Conservation (phyloP, 768 basidiomycete genomes). For the Amanita subjunquillea region DNA sequence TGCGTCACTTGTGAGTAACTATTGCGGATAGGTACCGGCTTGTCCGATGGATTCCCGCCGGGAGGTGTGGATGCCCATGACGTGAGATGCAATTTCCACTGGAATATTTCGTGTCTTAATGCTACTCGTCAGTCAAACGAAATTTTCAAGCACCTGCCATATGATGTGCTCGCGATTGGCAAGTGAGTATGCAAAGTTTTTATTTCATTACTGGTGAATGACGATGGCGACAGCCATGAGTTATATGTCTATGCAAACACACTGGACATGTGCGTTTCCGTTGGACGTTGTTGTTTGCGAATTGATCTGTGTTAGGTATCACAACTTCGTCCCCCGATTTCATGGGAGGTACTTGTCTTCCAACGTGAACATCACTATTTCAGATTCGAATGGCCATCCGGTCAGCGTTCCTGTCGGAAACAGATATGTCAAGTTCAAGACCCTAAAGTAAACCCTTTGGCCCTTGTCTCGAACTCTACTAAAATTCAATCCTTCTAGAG, state of each 20-base stretch:
- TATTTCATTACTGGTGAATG: background rate
- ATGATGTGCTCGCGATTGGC: conserved; percentile 78
- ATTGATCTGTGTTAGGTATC: conserved; percentile 28
- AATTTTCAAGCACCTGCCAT: conserved; percentile 63
- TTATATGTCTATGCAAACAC: conserved; percentile 63
- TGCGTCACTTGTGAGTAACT: background rate
- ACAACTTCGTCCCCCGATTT: conserved; percentile 56
- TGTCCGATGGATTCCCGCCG: conserved; percentile 64
- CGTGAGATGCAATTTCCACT: conserved; percentile 23
- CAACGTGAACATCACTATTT: conserved; percentile 77
- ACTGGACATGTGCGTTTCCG: conserved; percentile 45
- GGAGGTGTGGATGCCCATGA: conserved; percentile 68
- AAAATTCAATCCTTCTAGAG: conserved; percentile 21
- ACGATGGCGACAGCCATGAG: conserved; percentile 49
- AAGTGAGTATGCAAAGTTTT: conserved; percentile 38
- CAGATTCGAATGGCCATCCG: conserved; percentile 27
- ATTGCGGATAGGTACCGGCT: conserved; percentile 48
- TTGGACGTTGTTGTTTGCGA: background rate
- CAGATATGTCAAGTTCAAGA: conserved; percentile 66
- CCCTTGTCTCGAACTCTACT: background rate
- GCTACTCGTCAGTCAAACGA: conserved; percentile 50
- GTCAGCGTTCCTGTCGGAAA: conserved; percentile 29
- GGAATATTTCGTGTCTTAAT: background rate
- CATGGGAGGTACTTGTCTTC: conserved; percentile 72
- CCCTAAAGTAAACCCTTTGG: conserved; percentile 41